A percentile compares a stretch with the other conserved stretches of the same genome.
phyloP scores from a whole-genome alignment of 768 basidiomycete genomes.

The Agaricus subrufescens region DNA sequence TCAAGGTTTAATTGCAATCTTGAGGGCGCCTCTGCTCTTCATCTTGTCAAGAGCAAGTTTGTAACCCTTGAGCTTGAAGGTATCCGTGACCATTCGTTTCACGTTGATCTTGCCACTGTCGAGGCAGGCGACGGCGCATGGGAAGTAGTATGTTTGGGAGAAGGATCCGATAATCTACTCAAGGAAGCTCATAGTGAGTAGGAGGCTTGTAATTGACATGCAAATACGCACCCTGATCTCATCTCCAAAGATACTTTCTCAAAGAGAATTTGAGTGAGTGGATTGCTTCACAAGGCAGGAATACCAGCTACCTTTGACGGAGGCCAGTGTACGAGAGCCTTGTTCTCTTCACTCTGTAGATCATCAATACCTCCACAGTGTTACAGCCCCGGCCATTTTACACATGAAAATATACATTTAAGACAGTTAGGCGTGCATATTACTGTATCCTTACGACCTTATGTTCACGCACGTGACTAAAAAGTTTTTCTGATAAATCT shows the following conservation, averaged over 20 bases:
- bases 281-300: neutral
- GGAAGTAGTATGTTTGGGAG: slow-evolving; percentile 87
- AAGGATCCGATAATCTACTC: slow-evolving; percentile 84
- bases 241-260: slow-evolving; percentile 64
- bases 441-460: no score
- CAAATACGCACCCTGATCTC: slow-evolving; percentile 34
- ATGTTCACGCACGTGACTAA: no score
- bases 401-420: no score
- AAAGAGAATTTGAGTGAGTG: neutral
- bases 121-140: slow-evolving; percentile 84
- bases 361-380: slow-evolving; percentile 68
- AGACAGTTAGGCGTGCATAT: no score
- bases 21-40: slow-evolving; percentile 55
- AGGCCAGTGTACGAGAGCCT: slow-evolving; percentile 80
- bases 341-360: slow-evolving; percentile 91
- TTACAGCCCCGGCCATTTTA: no score
- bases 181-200: slow-evolving; percentile 2
- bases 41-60: slow-evolving; percentile 71
- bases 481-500: no score
- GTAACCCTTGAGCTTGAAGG: slow-evolving; percentile 65
- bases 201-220: neutral
- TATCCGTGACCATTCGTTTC: slow-evolving; percentile 68
- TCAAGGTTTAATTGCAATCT: slow-evolving; percentile 58
- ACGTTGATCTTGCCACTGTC: slow-evolving; percentile 81
- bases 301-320: slow-evolving; percentile 70